Evolutionary conservation across 2,329 filamentous ascomycete species (phyloP), one percentile per base, ranked within the genome.

Genomic region (Colletotrichum sojae): DNA sequence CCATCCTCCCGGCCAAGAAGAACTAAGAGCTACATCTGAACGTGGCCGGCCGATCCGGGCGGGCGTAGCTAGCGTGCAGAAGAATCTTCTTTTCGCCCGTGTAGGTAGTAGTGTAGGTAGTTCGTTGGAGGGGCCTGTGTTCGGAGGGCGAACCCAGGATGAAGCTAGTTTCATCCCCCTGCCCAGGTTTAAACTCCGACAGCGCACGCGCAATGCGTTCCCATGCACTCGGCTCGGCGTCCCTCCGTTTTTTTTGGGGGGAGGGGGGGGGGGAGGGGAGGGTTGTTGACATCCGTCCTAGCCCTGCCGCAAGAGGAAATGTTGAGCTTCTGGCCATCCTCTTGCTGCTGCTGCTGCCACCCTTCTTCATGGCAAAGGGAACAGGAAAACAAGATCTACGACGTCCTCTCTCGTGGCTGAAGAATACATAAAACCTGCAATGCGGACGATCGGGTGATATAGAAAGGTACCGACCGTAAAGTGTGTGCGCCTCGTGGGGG

Each of bases 181-280:
- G 31, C 31, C 31, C 31, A 36, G 31, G 40, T 2, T 15, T 54
- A 9, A 54, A 54, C 56, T 67, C 55, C 49, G 51, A 69, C 43
- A 48, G 63, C 46, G 56, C 63, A 67, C 62, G 65, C 31, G 39
- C 31, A 27, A 43, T 45, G 53, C 62, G 59, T 49, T 69, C 48
- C 53, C 56, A 60, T 66, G 62, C 55, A 27, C 39, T 56, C 62
- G 62, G 62, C 55, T 69, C 62, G 62, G 27, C 20, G 56, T 56
- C 10, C 39, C 67, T 69, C 67, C 67, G 67, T 52, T 43, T 43
- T 36, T 36, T 43, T 36, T 36, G 31, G 31, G 31, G 31, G 31
- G 31, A 8, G n/a, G 49, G 16, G 8, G 18, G 31, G 31, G 31
- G 31, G 31, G 31, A 8, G n/a, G 49, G 16, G 8, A 46, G 36